Conservation (phyloP, 345 rosid genomes). For the Salix purpurea region DNA sequence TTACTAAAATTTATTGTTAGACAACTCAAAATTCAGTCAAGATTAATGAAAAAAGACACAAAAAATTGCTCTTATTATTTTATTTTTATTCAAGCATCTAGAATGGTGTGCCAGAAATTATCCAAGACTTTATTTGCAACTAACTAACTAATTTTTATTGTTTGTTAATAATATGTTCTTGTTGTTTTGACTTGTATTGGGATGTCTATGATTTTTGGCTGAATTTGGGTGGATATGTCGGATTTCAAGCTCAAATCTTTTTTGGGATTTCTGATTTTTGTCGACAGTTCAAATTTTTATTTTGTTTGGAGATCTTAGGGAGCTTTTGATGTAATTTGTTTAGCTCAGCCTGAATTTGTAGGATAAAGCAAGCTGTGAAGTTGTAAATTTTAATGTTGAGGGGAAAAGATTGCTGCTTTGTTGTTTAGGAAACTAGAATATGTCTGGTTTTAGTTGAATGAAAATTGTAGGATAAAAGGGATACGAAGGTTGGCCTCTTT, state of each 20-base stretch:
- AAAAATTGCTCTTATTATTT: no score
- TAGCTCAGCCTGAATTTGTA: not conserved
- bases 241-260: not conserved
- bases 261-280: no score
- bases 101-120: no score
- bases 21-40: no score
- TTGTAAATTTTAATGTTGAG: not conserved
- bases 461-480: not conserved
- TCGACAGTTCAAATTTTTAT: not conserved
- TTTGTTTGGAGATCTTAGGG: not conserved
- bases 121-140: no score
- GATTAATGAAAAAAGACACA: no score
- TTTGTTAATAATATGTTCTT: not conserved
- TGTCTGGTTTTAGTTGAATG: not conserved
- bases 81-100: no score
- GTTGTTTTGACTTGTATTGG: not conserved
- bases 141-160: not conserved
- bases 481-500: not conserved
- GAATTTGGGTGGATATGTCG: not conserved
- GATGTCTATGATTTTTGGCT: not conserved
- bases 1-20: no score
- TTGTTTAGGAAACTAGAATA: not conserved
- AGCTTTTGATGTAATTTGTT: not conserved
- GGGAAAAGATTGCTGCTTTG: not conserved
- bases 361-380: not conserved